Base-by-base conservation (phyloP, 306 rosid genomes). In the Psophocarpus tetragonolobus region DNA sequence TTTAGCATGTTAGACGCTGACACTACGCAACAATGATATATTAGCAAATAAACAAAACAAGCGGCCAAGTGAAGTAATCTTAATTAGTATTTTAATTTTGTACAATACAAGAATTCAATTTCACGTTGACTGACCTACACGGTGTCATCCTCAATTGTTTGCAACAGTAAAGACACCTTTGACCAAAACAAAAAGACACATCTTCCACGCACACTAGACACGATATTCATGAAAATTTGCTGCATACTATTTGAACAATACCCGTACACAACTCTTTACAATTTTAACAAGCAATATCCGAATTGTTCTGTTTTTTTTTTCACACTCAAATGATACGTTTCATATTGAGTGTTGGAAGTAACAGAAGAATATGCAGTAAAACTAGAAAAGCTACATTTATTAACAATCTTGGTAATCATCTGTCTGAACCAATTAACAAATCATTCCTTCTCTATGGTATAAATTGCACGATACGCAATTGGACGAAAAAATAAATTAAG, bases 401-500 rank as follows among this genome's bases (percentile, higher is more conserved):
- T 70, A 32, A 41, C 58, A 47, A 23, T 32, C 38, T 21, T 6
- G 68, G 65, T 5, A 68, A 57, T 26, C 44, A 57, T 54, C 77
- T 81, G 51, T 48, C 62, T 65, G 66, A 66, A 62, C 38, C 23
- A 67, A 67, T 39, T 5, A 54, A 56, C 76, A n/a, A 26, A 26
- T 24, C 78, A 71, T 82, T 71, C 56, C 64, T 18, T 53, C 68
- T 30, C 42, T 44, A 54, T 24, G 38, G n/a, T n/a, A n/a, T n/a
- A n/a, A n/a, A n/a, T n/a, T n/a, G n/a, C n/a, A n/a, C n/a, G n/a
- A 76, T 58, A 58, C 74, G 70, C 51, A 80, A 57, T 69, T 69
- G 72, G 56, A 69, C 71, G 77, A 26, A 29, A 78, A 8, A 67
- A 63, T 47, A 33, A 36, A 18, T 17, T 18, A 35, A 76, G 47